Evolutionary conservation across 805 yeast species (phyloP), one percentile per base, ranked within the genome.

Genomic region (Ogataea paraovalis): DNA sequence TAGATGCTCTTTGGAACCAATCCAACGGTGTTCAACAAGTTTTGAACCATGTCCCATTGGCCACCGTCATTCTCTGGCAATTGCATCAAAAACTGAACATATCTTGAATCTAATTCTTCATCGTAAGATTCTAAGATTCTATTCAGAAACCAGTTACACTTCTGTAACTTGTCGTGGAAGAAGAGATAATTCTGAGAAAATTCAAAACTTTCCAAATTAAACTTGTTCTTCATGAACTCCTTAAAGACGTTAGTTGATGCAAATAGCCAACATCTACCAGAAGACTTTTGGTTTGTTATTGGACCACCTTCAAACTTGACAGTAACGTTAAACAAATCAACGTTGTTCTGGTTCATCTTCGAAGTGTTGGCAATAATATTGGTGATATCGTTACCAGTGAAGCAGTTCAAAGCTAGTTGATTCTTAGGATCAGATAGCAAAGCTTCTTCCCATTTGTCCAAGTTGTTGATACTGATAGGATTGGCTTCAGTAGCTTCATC

Each of bases 221-320:
- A 79, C 61, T 76, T 76, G 56, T 76, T 69, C 63, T 83, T 81
- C 41, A 86, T 79, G 42, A 76, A 76, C 51, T 83, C 72, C 57
- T 96, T 78, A 60, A 87, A 73, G 34, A 85, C 82, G 58, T 88
- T 89, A 43, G 88, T 79, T 0, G 92, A 79, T 10, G 96, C 96
- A 68, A 89, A 89, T 51, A 88, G 74, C 96, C 96, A 88, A 68
- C 96, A 88, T 62, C 96, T 73, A 21, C 96, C 96, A 20, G 88
- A 79, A 8, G 82, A 70, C 58, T 78, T 77, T 69, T 88, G 96
- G 68, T 85, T 82, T 42, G 87, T 83, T 18, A 85, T 74, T 36
- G 91, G 91, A 2, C 77, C 68, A 10, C 84, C 85, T 51, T 77
- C 81, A 10, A 69, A 67, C 44, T 69, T 67, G 39, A 79, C 74